phyloP scores from a whole-genome alignment of 2,329 filamentous ascomycete species.

The Orbilia brochopaga region DNA sequence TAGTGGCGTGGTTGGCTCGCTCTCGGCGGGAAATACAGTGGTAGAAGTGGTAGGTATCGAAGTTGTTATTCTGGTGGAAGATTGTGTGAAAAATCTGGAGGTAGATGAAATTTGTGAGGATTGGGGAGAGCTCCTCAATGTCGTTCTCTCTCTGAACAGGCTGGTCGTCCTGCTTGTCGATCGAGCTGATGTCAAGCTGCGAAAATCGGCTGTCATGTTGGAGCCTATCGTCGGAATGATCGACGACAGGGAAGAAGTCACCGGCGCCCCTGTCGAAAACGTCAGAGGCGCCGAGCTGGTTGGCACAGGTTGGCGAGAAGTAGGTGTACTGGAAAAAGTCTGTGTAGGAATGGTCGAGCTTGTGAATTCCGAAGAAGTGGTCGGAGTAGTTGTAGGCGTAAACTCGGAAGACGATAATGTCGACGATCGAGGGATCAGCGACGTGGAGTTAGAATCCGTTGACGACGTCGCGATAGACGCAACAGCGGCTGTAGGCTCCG shows the following conservation, averaged over 20 bases:
- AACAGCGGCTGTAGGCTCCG: conserved; percentile 8
- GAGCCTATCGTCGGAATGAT: conserved; percentile 9
- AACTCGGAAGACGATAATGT: background rate
- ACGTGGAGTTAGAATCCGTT: background rate
- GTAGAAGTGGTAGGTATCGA: conserved; percentile 18
- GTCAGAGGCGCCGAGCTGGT: background rate
- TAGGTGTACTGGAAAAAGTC: background rate
- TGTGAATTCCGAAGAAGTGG: background rate
- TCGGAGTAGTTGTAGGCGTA: background rate
- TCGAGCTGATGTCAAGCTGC: conserved; percentile 11
- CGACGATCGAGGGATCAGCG: background rate
- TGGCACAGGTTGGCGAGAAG: conserved; percentile 5
- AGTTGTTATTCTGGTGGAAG: conserved; percentile 11
- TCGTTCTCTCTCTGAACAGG: conserved; percentile 14
- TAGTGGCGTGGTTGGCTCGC: conserved; percentile 36
- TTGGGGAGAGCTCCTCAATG: background rate
- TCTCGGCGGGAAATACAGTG: conserved; percentile 41
- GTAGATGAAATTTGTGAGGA: background rate
- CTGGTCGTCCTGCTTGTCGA: conserved; percentile 15
- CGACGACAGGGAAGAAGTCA: conserved; percentile 11
- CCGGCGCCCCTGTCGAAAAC: conserved; percentile 2
- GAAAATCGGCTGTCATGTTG: conserved; percentile 33
- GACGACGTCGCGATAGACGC: background rate
- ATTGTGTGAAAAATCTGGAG: conserved; percentile 4
- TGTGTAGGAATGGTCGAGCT: background rate